A percentile compares a stretch with the other conserved stretches of the same genome.
phyloP scores from a whole-genome alignment of 176 grass and related monocot genomes.

The Typha latifolia region DNA sequence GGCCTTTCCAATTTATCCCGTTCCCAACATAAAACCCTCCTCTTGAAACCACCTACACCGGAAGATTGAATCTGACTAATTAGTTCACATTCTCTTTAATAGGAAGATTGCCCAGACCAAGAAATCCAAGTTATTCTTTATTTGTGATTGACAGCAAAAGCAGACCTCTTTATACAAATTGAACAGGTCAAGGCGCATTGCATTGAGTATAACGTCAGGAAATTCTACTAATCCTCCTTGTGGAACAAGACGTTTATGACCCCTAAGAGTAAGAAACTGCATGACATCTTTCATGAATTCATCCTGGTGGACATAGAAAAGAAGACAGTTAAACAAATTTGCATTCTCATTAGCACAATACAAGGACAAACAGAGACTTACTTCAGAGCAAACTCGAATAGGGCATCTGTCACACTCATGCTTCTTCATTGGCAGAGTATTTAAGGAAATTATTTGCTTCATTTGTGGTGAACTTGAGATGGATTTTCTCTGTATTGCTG shows the following conservation, averaged over 20 bases:
- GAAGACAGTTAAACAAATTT: constrained; percentile 14
- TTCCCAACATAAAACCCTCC: constrained; percentile 98
- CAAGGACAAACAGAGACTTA: constrained; percentile 13
- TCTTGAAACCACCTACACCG: constrained; percentile 74
- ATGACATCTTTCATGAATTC: constrained; percentile 95
- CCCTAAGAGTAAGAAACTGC: constrained; percentile 81
- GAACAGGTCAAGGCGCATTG: constrained; percentile 92
- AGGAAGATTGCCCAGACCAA: not conserved
- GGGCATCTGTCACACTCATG: constrained; percentile 73
- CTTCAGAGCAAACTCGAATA: constrained; percentile 83
- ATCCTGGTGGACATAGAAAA: constrained; percentile 29
- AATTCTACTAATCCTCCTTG: constrained; percentile 90
- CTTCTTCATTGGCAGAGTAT: constrained; percentile 95
- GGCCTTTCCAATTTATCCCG: constrained; percentile 99
- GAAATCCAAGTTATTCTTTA: not conserved
- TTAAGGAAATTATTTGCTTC: constrained; percentile 64
- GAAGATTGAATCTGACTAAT: constrained; percentile 10
- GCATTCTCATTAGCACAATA: not conserved
- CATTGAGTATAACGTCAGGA: constrained; percentile 92
- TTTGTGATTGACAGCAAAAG: constrained; percentile 5
- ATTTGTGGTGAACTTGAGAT: constrained; percentile 42
- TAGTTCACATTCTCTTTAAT: constrained; percentile 9
- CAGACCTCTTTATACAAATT: constrained; percentile 94
- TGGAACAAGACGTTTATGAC: constrained; percentile 80
- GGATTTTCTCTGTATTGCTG: constrained; percentile 65